Percentiles rank a stretch among this genome's conserved stretches.
Conservation (phyloP, 148 eudicot species). For the Fagopyrum tataricum region DNA sequence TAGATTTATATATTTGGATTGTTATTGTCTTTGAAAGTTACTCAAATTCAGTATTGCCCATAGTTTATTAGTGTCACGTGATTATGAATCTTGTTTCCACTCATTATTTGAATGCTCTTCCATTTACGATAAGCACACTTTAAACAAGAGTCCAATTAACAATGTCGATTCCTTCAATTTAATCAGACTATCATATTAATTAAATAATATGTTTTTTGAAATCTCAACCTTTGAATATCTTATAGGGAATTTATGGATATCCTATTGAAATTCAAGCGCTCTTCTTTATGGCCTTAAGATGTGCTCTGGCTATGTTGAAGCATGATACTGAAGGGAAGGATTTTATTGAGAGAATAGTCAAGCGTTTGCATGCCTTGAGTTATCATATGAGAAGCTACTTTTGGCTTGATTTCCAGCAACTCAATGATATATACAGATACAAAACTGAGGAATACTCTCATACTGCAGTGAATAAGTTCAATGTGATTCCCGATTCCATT, state of each 20-base stretch:
- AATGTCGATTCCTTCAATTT: background rate
- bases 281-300: constrained; percentile 34
- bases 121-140: background rate
- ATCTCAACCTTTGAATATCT: constrained; percentile 8
- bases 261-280: constrained; percentile 71
- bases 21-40: background rate
- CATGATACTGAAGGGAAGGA: constrained; percentile 58
- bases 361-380: constrained; percentile 60
- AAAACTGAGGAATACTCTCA: constrained; percentile 76
- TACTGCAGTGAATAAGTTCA: constrained; percentile 50
- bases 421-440: constrained; percentile 62
- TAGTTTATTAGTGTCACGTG: background rate
- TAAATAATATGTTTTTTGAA: background rate
- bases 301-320: constrained; percentile 37
- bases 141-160: background rate
- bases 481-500: constrained; percentile 38
- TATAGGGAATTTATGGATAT: constrained; percentile 63
- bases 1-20: background rate
- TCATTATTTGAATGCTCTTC: background rate
- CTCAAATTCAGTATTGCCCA: background rate
- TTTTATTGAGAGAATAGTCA: constrained; percentile 47
- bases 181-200: background rate
- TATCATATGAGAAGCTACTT: constrained; percentile 70
- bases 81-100: background rate
- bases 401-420: constrained; percentile 65